phyloP scores from a whole-genome alignment of 2,329 filamentous ascomycete genomes.

The Albifimbria verrucaria region DNA sequence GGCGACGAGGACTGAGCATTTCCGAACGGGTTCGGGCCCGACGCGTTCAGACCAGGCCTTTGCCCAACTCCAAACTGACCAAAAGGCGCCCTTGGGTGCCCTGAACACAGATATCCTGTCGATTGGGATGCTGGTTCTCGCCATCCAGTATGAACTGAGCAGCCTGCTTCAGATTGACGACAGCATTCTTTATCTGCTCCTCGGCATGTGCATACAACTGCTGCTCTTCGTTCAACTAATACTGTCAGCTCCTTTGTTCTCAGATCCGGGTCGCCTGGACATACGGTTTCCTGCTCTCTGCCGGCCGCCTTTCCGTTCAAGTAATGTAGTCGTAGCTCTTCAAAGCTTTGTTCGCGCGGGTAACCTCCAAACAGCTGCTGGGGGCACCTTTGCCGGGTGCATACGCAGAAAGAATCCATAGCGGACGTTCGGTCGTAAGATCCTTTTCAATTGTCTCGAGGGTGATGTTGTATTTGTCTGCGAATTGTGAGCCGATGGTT shows the following conservation, averaged over 20 bases:
- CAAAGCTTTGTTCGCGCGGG: constrained; percentile 78
- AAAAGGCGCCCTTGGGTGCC: constrained; percentile 39
- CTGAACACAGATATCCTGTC: constrained; percentile 59
- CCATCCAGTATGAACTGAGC: constrained; percentile 65
- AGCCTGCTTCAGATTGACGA: constrained; percentile 69
- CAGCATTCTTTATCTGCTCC: constrained; percentile 68
- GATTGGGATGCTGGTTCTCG: constrained; percentile 71
- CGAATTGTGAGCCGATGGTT: constrained; percentile 10
- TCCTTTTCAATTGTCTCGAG: constrained; percentile 61
- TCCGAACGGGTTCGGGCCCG: constrained; percentile 40
- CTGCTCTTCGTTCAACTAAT: constrained; percentile 57
- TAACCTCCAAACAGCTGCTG: constrained; percentile 80
- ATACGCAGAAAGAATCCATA: constrained; percentile 86
- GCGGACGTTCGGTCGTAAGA: constrained; percentile 66
- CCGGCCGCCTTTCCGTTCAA: constrained; percentile 56
- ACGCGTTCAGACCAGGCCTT: constrained; percentile 20
- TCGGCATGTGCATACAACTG: constrained; percentile 61
- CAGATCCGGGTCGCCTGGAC: too few relatives aligned
- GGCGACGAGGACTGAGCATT: constrained; percentile 17
- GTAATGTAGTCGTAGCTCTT: constrained; percentile 81
- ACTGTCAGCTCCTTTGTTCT: constrained; percentile 14
- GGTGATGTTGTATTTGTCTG: constrained; percentile 50
- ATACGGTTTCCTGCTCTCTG: constrained; percentile 52
- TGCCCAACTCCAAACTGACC: constrained; percentile 42
- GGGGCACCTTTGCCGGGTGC: constrained; percentile 75